phyloP scores from a whole-genome alignment of 495 filamentous ascomycete genomes.

The Tuber borchii region DNA sequence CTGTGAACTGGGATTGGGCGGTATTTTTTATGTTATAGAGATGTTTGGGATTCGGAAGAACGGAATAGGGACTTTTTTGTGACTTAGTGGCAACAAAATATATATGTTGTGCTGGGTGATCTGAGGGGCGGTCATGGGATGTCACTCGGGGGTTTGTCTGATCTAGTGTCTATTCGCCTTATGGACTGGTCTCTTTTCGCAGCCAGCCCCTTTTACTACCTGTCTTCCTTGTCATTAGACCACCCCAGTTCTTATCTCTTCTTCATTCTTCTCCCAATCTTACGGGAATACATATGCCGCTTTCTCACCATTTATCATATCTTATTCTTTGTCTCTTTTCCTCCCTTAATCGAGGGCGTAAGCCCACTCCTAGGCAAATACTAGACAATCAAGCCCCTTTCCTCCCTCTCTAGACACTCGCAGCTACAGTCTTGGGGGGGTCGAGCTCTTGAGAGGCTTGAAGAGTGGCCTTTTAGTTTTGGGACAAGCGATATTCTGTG shows the following conservation, averaged over 20 bases:
- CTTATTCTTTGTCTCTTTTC: not conserved
- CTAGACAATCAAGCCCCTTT: not conserved
- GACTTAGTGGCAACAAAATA: not conserved
- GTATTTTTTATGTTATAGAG: constrained; percentile 5
- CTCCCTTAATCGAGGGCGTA: not conserved
- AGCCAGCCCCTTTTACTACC: not conserved
- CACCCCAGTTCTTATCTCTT: not conserved
- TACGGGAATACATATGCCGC: not conserved
- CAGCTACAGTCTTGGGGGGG: not conserved
- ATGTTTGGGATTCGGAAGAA: not conserved
- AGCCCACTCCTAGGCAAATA: not conserved
- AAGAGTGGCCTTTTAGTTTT: not conserved
- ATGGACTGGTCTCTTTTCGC: not conserved
- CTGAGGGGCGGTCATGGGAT: not conserved
- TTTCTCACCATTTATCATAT: not conserved
- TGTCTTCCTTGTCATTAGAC: not conserved
- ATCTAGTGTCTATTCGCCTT: not conserved
- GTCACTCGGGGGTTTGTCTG: not conserved
- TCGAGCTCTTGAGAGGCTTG: not conserved
- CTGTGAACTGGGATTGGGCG: constrained; percentile 53
- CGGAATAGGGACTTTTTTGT: not conserved
- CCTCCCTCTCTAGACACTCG: not conserved
- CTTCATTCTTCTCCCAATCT: not conserved
- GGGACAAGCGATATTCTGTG: not conserved
- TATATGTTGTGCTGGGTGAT: not conserved